phyloP scores from a whole-genome alignment of 257 asterid genomes.

The Plantago major region DNA sequence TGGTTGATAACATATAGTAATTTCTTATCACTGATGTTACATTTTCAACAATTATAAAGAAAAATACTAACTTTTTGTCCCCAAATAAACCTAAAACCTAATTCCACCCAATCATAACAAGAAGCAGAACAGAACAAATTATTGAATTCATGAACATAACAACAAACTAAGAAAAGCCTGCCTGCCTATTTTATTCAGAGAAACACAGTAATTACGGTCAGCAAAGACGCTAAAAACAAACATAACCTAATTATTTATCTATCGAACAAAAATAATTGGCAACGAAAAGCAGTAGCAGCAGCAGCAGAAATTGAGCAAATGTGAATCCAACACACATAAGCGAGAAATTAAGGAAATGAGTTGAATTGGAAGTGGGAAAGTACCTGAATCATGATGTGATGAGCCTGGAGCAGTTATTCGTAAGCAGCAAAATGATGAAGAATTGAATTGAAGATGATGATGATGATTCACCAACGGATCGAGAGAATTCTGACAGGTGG shows the following conservation, averaged over 20 bases:
- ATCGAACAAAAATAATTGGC: not conserved
- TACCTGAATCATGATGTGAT: conserved; percentile 1
- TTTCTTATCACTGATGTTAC: not conserved
- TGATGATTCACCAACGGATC: not conserved
- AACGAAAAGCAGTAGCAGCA: not conserved
- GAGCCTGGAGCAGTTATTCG: not conserved
- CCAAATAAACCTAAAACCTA: not conserved
- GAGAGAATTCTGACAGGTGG: too few relatives aligned
- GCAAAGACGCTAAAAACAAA: not conserved
- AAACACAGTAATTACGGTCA: not conserved
- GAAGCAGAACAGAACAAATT: not conserved
- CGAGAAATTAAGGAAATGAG: not conserved
- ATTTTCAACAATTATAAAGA: not conserved
- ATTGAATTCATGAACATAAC: not conserved
- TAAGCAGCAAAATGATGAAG: not conserved
- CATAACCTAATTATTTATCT: not conserved
- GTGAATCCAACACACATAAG: not conserved
- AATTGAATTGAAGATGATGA: not conserved
- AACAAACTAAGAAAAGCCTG: too few relatives aligned
- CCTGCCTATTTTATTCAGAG: too few relatives aligned
- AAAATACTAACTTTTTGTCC: not conserved
- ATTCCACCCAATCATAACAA: conserved; percentile 1
- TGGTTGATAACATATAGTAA: not conserved
- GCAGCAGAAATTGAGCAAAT: not conserved
- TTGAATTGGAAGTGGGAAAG: not conserved